phyloP scores from a whole-genome alignment of 2,329 filamentous ascomycete genomes.

The Talaromyces albobiverticillius region DNA sequence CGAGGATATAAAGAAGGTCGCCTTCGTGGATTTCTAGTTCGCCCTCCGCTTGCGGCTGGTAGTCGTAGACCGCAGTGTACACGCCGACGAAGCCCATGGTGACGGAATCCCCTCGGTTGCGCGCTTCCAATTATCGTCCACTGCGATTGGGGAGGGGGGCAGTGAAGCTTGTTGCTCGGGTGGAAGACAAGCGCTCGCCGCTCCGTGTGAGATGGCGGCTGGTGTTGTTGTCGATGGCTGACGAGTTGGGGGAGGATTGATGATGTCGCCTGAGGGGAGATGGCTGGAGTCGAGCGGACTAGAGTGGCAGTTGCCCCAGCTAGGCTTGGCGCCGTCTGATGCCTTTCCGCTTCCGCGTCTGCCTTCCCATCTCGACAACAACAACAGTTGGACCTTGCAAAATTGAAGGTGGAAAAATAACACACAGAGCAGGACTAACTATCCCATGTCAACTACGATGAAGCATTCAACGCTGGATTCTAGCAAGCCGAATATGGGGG shows the following conservation, averaged over 20 bases:
- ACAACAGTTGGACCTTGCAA: no score
- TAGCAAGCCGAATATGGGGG: no score
- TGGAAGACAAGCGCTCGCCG: background rate
- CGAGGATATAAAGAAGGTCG: slow-evolving; percentile 82
- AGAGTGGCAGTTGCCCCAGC: no score
- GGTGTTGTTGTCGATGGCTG: background rate
- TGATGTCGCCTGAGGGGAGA: background rate
- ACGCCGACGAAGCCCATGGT: slow-evolving; percentile 88
- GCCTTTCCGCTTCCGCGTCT: no score
- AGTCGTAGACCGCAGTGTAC: slow-evolving; percentile 89
- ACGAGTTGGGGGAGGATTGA: background rate
- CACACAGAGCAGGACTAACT: no score
- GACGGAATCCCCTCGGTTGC: slow-evolving; percentile 6
- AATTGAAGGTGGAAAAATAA: no score
- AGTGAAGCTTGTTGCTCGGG: background rate
- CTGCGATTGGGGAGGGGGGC: background rate
- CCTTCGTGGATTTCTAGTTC: slow-evolving; percentile 84
- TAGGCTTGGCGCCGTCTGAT: no score
- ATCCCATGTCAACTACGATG: no score
- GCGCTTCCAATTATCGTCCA: background rate
- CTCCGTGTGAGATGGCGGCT: background rate
- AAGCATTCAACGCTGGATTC: no score
- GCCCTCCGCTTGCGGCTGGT: slow-evolving; percentile 78
- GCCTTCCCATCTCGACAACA: no score
- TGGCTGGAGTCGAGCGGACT: background rate